phyloP scores from a whole-genome alignment of 768 basidiomycete genomes.

The Dentipellis fragilis region DNA sequence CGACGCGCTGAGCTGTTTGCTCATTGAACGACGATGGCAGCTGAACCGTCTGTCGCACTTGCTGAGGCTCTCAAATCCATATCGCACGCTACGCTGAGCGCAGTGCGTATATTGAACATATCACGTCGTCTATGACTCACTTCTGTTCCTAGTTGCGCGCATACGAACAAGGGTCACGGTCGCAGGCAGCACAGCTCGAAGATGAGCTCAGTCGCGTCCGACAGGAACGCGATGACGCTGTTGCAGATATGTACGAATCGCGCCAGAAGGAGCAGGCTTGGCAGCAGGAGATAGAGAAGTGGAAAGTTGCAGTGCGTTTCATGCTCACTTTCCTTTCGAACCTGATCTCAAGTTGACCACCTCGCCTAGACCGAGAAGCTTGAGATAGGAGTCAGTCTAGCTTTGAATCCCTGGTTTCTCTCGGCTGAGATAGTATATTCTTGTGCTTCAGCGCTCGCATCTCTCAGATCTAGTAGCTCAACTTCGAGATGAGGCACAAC shows the following conservation, averaged over 20 bases:
- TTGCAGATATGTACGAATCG: conserved; percentile 4
- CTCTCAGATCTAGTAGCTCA: conserved; percentile 52
- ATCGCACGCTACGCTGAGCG: conserved; percentile 28
- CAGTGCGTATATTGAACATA: conserved; percentile 21
- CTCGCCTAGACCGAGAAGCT: conserved; percentile 4
- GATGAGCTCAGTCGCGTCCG: conserved; percentile 8
- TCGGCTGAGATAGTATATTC: background rate
- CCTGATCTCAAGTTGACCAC: background rate
- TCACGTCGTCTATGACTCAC: background rate
- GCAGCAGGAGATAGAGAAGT: conserved; percentile 8
- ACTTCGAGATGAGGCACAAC: conserved; percentile 51
- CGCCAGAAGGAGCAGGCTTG: conserved; percentile 5
- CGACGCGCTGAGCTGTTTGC: background rate
- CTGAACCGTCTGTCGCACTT: conserved; percentile 24
- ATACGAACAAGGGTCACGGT: conserved; percentile 11
- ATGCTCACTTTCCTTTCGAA: background rate
- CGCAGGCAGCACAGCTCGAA: conserved; percentile 4
- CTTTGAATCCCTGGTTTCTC: background rate
- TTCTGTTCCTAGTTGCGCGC: conserved; percentile 5
- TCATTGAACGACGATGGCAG: background rate
- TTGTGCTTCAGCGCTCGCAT: conserved; percentile 37
- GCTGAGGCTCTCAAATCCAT: conserved; percentile 33
- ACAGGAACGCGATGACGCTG: conserved; percentile 12
- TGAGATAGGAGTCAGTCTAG: background rate
- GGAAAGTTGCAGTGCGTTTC: conserved; percentile 12